Evolutionary conservation across 78 protist genomes (phyloP).

Genomic region (Cavenderia fasciculata): DNA sequence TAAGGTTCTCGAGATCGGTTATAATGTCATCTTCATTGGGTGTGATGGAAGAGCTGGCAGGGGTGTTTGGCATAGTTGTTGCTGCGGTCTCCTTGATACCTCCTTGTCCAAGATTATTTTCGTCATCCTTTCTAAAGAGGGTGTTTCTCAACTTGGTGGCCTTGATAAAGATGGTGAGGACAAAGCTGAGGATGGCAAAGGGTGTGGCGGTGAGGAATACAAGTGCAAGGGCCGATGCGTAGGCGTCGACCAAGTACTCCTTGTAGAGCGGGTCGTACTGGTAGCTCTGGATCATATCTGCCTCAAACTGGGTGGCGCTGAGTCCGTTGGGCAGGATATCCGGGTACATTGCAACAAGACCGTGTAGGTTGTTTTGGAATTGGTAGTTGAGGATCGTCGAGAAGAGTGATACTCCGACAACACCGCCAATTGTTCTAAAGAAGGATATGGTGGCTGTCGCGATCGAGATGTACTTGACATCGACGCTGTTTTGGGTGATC

Average conservation of each 20-base stretch:
- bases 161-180: slow-evolving; percentile 17
- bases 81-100: no score
- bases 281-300: neutral
- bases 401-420: slow-evolving; percentile 67
- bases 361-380: neutral
- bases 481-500: slow-evolving; percentile 69
- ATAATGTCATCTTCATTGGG: neutral
- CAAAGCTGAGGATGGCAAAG: slow-evolving; percentile 43
- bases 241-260: slow-evolving; percentile 16
- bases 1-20: neutral
- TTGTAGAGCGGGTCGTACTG: no score
- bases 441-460: slow-evolving; percentile 69
- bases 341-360: neutral
- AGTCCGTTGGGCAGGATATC: neutral
- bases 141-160: slow-evolving; percentile 42
- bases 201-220: slow-evolving; percentile 62
- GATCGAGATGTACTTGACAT: slow-evolving; percentile 19
- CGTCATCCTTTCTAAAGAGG: neutral
- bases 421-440: slow-evolving; percentile 82
- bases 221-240: slow-evolving; percentile 12
- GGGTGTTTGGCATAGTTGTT: no score
- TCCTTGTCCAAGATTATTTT: no score
- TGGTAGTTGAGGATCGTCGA: slow-evolving; percentile 45
- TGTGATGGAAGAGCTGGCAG: neutral
- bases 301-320: neutral